Conservation (phyloP, 805 yeast species). For the Candida germanica region DNA sequence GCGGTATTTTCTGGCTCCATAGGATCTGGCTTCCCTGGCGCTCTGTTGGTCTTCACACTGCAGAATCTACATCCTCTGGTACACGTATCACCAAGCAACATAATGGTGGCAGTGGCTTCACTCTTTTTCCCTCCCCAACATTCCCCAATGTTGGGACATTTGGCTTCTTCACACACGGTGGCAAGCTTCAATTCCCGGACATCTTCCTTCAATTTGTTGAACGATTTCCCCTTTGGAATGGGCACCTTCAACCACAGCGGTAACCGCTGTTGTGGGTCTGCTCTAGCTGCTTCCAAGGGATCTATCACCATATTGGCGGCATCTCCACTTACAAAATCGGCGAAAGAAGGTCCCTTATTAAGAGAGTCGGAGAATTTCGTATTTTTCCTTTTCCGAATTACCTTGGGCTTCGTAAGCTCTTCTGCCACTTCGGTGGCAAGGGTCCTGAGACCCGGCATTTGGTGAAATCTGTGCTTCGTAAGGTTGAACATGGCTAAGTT, state of each 20-base stretch:
- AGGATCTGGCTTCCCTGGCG: slow-evolving; percentile 88
- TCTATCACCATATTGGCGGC: slow-evolving; percentile 68
- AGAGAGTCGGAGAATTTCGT: slow-evolving; percentile 68
- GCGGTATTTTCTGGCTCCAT: slow-evolving; percentile 98
- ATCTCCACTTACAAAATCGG: slow-evolving; percentile 80
- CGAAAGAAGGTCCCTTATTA: slow-evolving; percentile 88
- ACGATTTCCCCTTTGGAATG: slow-evolving; percentile 92
- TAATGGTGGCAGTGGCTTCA: slow-evolving; percentile 95
- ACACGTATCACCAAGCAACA: slow-evolving; percentile 98
- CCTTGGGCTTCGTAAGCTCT: slow-evolving; percentile 4
- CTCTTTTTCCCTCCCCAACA: slow-evolving; percentile 98
- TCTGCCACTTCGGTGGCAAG: slow-evolving; percentile 19
- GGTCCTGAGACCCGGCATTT: slow-evolving; percentile 4
- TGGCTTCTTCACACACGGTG: slow-evolving; percentile 98
- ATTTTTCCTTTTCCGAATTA: slow-evolving; percentile 31
- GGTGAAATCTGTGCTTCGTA: no score
- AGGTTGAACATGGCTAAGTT: no score
- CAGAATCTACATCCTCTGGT: slow-evolving; percentile 99
- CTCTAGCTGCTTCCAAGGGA: slow-evolving; percentile 73
- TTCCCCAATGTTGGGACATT: slow-evolving; percentile 99
- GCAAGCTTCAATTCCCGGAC: slow-evolving; percentile 84
- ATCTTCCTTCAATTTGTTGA: slow-evolving; percentile 76
- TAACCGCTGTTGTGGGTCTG: slow-evolving; percentile 65
- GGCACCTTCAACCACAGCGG: slow-evolving; percentile 96
- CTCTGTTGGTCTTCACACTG: slow-evolving; percentile 88